Evolutionary conservation across 768 basidiomycete species (phyloP).

Genomic region (Mycena alexandri): DNA sequence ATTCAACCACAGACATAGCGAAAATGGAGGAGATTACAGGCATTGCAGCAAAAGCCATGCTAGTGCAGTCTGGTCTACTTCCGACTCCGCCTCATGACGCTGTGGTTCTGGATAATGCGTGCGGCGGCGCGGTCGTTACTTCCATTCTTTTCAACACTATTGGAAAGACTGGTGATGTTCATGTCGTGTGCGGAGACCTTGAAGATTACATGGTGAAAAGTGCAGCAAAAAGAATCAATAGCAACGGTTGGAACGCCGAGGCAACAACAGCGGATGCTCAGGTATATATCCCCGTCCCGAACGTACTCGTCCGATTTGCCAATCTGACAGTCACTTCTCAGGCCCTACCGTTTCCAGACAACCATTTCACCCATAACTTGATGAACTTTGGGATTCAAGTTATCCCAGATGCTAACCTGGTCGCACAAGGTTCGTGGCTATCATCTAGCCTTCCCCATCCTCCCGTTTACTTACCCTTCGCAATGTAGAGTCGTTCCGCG

Average conservation of each 20-base stretch:
- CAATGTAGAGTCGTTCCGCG: slow-evolving; percentile 21
- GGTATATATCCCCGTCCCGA: neutral
- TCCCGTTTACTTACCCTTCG: neutral
- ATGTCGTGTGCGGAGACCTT: slow-evolving; percentile 9
- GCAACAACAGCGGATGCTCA: slow-evolving; percentile 17
- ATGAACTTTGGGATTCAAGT: slow-evolving; percentile 30
- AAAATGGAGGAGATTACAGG: slow-evolving; percentile 11
- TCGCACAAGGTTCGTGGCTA: slow-evolving; percentile 13
- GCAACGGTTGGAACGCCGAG: slow-evolving; percentile 17
- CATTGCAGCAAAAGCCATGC: neutral
- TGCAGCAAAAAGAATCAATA: slow-evolving; percentile 2
- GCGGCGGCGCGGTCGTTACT: slow-evolving; percentile 18
- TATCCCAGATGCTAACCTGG: slow-evolving; percentile 16
- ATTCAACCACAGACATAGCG: neutral
- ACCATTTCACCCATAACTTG: slow-evolving; percentile 26
- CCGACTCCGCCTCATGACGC: slow-evolving; percentile 5
- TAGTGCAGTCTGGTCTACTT: slow-evolving; percentile 1
- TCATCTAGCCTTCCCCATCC: no score
- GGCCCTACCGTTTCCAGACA: slow-evolving; percentile 18
- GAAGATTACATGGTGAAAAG: slow-evolving; percentile 4
- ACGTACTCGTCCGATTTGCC: no score
- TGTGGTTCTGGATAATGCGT: slow-evolving; percentile 23
- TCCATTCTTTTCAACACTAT: slow-evolving; percentile 11
- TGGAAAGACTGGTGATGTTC: neutral
- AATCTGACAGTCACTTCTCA: neutral